A percentile compares a stretch with the other conserved stretches of the same genome.
Conservation (phyloP, 768 basidiomycete genomes). For the Multifurca ochricompacta region DNA sequence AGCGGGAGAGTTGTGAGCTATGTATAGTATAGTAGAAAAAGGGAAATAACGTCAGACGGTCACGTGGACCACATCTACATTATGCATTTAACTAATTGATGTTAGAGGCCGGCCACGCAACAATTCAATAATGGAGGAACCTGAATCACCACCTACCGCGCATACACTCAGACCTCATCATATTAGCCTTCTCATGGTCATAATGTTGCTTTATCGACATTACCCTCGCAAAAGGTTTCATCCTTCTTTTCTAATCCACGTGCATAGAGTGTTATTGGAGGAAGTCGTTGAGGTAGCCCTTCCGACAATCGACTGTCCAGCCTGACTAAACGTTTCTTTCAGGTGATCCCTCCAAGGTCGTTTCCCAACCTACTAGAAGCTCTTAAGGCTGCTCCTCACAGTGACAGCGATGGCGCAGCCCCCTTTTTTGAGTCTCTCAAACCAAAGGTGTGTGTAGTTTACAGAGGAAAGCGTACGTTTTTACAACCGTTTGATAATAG, state of each 20-base stretch:
- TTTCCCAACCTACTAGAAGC: conserved; percentile 35
- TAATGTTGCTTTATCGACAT: conserved; percentile 58
- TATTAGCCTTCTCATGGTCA: conserved; percentile 54
- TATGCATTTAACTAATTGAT: too few species aligned
- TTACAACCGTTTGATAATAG: conserved; percentile 25
- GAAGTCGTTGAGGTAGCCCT: conserved; percentile 60
- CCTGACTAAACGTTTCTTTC: background rate
- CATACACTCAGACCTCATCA: conserved; percentile 75
- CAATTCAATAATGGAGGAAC: conserved; percentile 25
- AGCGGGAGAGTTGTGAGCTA: background rate
- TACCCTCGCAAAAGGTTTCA: conserved; percentile 47
- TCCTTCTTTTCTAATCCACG: conserved; percentile 47
- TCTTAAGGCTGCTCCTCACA: conserved; percentile 20
- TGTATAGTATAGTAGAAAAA: background rate
- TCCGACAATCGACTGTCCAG: background rate
- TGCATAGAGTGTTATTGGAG: conserved; percentile 58
- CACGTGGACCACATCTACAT: background rate
- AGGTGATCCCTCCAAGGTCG: conserved; percentile 61
- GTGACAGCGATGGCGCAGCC: conserved; percentile 10
- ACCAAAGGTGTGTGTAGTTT: conserved; percentile 8
- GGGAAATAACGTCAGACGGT: background rate
- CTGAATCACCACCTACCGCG: conserved; percentile 51
- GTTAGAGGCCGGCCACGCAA: background rate
- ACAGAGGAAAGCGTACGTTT: background rate
- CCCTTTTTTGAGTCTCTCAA: conserved; percentile 19